phyloP scores from a whole-genome alignment of 1,139 yeast genomes.

The Suhomyces wounanorum region DNA sequence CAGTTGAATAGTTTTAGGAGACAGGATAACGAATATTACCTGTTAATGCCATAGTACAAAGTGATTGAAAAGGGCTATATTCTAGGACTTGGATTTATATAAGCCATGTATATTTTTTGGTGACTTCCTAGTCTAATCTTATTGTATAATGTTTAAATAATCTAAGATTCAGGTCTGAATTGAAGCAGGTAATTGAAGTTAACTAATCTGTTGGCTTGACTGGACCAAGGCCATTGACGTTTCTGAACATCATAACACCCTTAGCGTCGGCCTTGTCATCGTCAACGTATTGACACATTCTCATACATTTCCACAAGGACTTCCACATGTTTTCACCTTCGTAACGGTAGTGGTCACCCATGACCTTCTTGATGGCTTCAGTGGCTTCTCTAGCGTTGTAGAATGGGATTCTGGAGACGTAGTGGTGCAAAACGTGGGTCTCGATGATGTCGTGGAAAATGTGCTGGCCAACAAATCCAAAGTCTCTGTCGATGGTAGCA shows the following conservation, averaged over 20 bases:
- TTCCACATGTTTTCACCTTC: slow-evolving; percentile 60
- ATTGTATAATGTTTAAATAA: not conserved
- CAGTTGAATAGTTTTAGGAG: too few species aligned
- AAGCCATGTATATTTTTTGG: not conserved
- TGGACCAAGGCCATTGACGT: slow-evolving; percentile 50
- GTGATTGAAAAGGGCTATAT: not conserved
- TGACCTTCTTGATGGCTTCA: slow-evolving; percentile 57
- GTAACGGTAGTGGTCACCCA: slow-evolving; percentile 59
- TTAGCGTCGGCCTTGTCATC: slow-evolving; percentile 42
- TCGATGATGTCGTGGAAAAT: slow-evolving; percentile 66
- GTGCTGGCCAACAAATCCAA: slow-evolving; percentile 59
- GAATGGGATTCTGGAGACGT: slow-evolving; percentile 62
- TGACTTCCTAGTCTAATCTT: not conserved
- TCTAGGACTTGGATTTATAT: too few species aligned
- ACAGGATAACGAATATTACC: not conserved
- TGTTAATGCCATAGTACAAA: too few species aligned
- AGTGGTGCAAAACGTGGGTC: slow-evolving; percentile 65
- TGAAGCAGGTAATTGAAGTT: not conserved
- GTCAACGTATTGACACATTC: slow-evolving; percentile 61
- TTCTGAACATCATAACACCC: slow-evolving; percentile 64
- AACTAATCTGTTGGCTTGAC: slow-evolving; percentile 19
- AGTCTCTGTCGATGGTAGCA: slow-evolving; percentile 62
- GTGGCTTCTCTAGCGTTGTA: slow-evolving; percentile 64
- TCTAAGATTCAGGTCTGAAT: not conserved
- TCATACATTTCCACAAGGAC: slow-evolving; percentile 55